Conservation (phyloP, 257 asterid species). For the Fraxinus excelsior region DNA sequence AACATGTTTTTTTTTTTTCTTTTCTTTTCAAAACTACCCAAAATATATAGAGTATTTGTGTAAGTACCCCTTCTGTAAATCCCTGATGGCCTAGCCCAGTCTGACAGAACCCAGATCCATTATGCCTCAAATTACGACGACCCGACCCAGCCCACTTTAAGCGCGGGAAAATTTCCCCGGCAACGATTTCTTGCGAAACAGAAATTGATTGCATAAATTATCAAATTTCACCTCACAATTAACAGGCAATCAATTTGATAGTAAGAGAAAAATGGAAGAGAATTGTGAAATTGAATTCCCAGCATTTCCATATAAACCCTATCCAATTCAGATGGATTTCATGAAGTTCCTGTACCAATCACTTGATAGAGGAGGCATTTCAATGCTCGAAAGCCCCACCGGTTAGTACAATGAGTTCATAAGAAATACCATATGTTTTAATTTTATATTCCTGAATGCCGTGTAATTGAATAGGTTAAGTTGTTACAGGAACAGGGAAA, state of each 20-base stretch:
- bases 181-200: background rate
- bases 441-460: background rate
- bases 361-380: constrained; percentile 82
- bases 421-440: background rate
- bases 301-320: constrained; percentile 83
- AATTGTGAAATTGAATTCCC: constrained; percentile 46
- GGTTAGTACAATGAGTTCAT: constrained; percentile 38
- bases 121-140: background rate
- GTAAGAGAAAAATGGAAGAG: constrained; percentile 30
- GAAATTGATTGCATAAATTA: background rate
- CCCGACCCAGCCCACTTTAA: constrained; percentile 1
- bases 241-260: constrained; percentile 11
- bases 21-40: too few relatives aligned
- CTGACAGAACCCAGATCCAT: background rate
- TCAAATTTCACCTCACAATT: background rate
- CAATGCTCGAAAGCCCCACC: constrained; percentile 98
- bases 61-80: too few relatives aligned
- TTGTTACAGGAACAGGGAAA: constrained; percentile 86
- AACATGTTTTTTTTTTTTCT: too few relatives aligned
- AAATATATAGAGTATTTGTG: too few relatives aligned
- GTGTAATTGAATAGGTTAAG: constrained; percentile 4
- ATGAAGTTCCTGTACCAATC: constrained; percentile 83
- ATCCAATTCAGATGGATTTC: constrained; percentile 89
- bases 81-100: too few relatives aligned
- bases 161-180: constrained; percentile 32